Base-by-base conservation (phyloP, 257 asterid genomes). In the Nicotiana paniculata region DNA sequence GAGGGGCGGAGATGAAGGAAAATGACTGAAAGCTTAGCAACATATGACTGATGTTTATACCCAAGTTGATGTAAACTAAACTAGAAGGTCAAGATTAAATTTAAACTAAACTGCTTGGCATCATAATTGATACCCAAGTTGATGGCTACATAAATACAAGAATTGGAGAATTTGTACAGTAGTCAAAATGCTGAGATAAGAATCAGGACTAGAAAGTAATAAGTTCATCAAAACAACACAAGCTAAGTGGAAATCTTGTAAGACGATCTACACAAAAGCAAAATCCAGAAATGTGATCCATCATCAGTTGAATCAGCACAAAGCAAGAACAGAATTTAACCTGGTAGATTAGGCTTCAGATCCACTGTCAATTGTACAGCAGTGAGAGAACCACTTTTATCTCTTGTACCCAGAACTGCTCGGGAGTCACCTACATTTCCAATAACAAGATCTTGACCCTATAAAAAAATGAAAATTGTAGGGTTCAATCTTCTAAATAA, bases 281-380 rank as follows among this genome's bases (percentile, higher is more conserved):
- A 75, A 16, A 48, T 75, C 63, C 43, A 15, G 26, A 53, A 75
- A 75, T 26, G 15, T 26, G 63, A 53, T 51, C 26, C 63, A 51
- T 13, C 12, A 48, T 46, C 46, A 15, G 77, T 53, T 82, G 32
- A 75, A 75, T 51, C 26, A 16, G 43, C 63, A 51, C 80, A 7
- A 28, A 4, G 46, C 62, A 58, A 82, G 69, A 62, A 80, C 9
- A 82, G 80, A 75, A 70, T 32, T 24, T 78, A 80, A 91, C 99
- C 97, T 85, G 99, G 99, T 84, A 95, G 91, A 87, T 85, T 92
- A 86, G 99, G 99, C 80, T 95, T 95, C 83, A 93, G 97, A 90
- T 95, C 98, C 80, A 93, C 94, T 67, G 97, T 95, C 90, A 93
- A 88, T 90, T 95, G 97, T 58, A 95, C 89, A 11, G 97, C 89